Conservation (phyloP, 768 basidiomycete species). For the Boletus sp. region DNA sequence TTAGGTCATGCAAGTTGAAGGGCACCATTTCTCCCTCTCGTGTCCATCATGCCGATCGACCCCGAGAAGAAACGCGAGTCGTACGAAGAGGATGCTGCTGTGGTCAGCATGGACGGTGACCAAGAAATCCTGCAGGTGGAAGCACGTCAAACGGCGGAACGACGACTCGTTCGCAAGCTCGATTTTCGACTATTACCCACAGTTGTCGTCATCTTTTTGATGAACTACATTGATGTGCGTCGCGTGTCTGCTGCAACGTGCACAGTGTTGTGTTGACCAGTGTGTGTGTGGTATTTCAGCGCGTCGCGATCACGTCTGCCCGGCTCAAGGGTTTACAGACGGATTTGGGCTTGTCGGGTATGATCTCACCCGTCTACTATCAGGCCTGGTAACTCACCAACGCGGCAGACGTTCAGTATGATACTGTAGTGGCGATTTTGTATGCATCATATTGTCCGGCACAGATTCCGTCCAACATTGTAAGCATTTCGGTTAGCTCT, state of each 20-base stretch:
- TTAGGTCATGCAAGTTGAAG: too few relatives aligned
- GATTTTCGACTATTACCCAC: constrained; percentile 56
- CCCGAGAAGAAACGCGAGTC: constrained; percentile 16
- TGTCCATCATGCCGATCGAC: constrained; percentile 11
- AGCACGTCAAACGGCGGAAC: constrained; percentile 15
- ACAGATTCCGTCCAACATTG: constrained; percentile 37
- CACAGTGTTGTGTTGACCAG: not conserved
- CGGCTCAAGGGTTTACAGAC: constrained; percentile 49
- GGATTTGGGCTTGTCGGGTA: constrained; percentile 47
- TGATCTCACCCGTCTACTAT: not conserved
- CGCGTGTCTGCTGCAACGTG: not conserved
- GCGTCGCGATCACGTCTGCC: constrained; percentile 47
- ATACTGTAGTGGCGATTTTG: constrained; percentile 52
- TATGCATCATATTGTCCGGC: constrained; percentile 63
- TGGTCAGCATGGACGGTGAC: not conserved
- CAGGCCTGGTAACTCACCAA: not conserved
- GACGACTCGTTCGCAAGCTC: constrained; percentile 49
- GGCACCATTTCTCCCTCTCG: not conserved
- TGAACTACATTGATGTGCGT: constrained; percentile 68
- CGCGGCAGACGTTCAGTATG: constrained; percentile 50
- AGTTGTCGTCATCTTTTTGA: constrained; percentile 58
- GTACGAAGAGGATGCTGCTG: not conserved
- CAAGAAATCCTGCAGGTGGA: constrained; percentile 3
- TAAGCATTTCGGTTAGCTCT: not conserved
- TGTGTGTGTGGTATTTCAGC: constrained; percentile 26